Percentiles rank a stretch among this genome's conserved stretches.
These are phyloP conservation scores for Stylosanthes scabra DNA, from an alignment of 331 rosid species.

Conservation along the genomic window DNA sequence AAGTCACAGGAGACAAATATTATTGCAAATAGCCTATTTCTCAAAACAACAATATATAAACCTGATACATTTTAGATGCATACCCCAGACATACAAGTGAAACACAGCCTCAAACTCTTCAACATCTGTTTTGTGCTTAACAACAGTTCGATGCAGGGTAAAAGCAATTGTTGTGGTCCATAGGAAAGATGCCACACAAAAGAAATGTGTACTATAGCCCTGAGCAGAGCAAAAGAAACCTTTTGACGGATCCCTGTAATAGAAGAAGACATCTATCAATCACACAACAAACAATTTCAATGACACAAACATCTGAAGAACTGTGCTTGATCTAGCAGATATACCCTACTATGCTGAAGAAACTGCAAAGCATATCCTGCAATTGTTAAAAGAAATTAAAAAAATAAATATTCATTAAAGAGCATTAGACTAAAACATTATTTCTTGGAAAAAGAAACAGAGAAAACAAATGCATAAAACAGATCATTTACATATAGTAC, in stretches of 20 bases:
- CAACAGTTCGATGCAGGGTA: conserved; percentile 97
- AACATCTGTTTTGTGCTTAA: conserved; percentile 92
- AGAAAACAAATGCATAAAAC: conserved; percentile 14
- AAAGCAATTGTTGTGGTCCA: conserved; percentile 98
- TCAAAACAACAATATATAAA: conserved; percentile 20
- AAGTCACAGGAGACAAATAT: conserved; percentile 27
- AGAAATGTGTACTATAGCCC: conserved; percentile 93
- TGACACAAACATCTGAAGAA: conserved; percentile 32
- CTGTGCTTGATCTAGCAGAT: conserved; percentile 35
- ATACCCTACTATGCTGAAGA: conserved; percentile 95
- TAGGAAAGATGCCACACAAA: conserved; percentile 95
- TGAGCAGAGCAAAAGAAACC: conserved; percentile 91
- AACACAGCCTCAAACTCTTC: conserved; percentile 96
- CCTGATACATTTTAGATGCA: conserved; percentile 41
- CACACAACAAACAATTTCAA: conserved; percentile 35
- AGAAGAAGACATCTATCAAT: conserved; percentile 36
- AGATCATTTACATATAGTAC: conserved; percentile 12
- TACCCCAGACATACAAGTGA: conserved; percentile 99
- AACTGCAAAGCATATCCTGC: conserved; percentile 99
- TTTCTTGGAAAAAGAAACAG: conserved; percentile 23
- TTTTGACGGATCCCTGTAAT: conserved; percentile 88
- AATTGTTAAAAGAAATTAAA: conserved; percentile 30
- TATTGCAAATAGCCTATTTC: conserved; percentile 28
- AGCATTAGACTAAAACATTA: conserved; percentile 30
- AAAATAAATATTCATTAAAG: conserved; percentile 26